Percentiles rank a stretch among this genome's conserved stretches.
phyloP scores from a whole-genome alignment of 1,139 yeast genomes.

The Geotrichum fermentans region DNA sequence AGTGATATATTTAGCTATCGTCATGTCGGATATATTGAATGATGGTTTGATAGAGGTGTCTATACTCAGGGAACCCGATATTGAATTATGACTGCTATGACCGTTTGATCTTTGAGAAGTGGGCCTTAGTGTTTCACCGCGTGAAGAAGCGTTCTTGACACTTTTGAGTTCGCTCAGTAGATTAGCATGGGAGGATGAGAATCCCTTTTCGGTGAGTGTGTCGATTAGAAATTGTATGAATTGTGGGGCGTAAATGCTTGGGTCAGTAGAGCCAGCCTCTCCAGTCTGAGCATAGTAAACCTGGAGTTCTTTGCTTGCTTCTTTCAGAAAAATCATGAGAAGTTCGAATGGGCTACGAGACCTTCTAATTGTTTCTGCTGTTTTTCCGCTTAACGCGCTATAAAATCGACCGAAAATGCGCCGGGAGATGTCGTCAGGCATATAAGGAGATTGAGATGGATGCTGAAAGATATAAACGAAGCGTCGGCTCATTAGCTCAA shows the following conservation, averaged over 20 bases:
- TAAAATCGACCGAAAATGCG: constrained; percentile 20
- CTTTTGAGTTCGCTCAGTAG: constrained; percentile 34
- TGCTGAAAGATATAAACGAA: not conserved
- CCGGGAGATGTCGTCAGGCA: constrained; percentile 20
- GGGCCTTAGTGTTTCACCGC: constrained; percentile 17
- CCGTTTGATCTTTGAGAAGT: constrained; percentile 5
- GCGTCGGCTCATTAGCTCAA: constrained; percentile 1
- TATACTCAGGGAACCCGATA: constrained; percentile 1
- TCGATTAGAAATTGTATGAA: constrained; percentile 55
- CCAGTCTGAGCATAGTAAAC: constrained; percentile 1
- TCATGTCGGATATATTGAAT: constrained; percentile 31
- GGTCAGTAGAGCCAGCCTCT: constrained; percentile 42
- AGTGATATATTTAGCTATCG: constrained; percentile 27
- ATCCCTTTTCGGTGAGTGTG: constrained; percentile 41
- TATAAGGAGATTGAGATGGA: constrained; percentile 3
- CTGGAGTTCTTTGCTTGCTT: constrained; percentile 56
- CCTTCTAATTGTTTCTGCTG: constrained; percentile 30
- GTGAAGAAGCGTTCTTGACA: constrained; percentile 25
- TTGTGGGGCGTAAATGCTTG: constrained; percentile 44
- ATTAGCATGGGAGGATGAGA: constrained; percentile 26
- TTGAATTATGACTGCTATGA: constrained; percentile 5
- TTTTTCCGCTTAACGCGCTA: constrained; percentile 13
- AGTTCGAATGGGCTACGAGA: constrained; percentile 57
- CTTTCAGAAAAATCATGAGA: constrained; percentile 59
- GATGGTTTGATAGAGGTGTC: constrained; percentile 25